These are phyloP conservation scores for Cystobasidium slooffiae DNA, from an alignment of 1,284 basidiomycete genomes.

Conservation along the genomic window DNA sequence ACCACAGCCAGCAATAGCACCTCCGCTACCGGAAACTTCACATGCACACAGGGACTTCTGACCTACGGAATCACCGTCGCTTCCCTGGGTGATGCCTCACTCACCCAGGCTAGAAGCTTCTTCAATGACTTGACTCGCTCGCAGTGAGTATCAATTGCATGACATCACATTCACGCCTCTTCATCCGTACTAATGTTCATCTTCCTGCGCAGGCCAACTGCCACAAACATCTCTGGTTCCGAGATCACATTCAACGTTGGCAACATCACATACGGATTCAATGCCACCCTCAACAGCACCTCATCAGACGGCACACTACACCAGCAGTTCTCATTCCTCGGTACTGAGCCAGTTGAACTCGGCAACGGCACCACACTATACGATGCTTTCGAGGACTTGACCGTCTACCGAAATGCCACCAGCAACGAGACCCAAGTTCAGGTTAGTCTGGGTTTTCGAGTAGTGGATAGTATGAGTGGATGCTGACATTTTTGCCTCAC, in stretches of 20 bases:
- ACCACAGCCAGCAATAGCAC: not conserved
- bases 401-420: slow-evolving; percentile 36
- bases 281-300: slow-evolving; percentile 10
- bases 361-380: slow-evolving; percentile 15
- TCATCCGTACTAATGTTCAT: not conserved
- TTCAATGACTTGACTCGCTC: slow-evolving; percentile 20
- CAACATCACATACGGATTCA: slow-evolving; percentile 24
- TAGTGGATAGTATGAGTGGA: not conserved
- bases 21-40: slow-evolving; percentile 32
- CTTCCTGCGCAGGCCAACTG: slow-evolving; percentile 14
- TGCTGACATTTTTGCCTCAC: not conserved
- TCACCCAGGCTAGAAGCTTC: slow-evolving; percentile 20
- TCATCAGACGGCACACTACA: slow-evolving; percentile 23
- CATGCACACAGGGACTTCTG: slow-evolving; percentile 35
- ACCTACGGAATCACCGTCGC: slow-evolving; percentile 37
- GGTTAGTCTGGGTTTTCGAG: not conserved
- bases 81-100: slow-evolving; percentile 5
- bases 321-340: slow-evolving; percentile 33
- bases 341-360: slow-evolving; percentile 26
- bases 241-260: slow-evolving; percentile 30
- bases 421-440: slow-evolving; percentile 24
- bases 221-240: slow-evolving; percentile 20
- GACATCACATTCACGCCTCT: not conserved
- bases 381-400: slow-evolving; percentile 38
- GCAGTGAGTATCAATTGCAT: not conserved